These are phyloP conservation scores for Talaromyces stipitatus DNA, from an alignment of 495 filamentous ascomycete species.

Conservation along the genomic window DNA sequence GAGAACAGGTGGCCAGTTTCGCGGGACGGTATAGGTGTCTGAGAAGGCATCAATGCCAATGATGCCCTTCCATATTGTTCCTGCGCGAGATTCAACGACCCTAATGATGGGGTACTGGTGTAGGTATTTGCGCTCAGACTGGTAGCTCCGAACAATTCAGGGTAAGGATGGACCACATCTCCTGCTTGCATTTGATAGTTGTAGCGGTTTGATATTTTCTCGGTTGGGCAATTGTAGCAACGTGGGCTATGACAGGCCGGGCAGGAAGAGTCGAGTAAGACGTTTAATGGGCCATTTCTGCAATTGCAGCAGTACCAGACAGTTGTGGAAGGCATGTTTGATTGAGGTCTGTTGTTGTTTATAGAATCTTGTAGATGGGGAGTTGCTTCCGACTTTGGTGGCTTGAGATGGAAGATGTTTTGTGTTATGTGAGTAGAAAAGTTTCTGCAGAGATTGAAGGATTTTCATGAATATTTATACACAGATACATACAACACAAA, in stretches of 20 bases:
- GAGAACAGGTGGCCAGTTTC: slow-evolving; percentile 6
- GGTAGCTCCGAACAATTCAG: slow-evolving; percentile 1
- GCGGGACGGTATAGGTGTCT: background rate
- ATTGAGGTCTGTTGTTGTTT: background rate
- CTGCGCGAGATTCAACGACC: background rate
- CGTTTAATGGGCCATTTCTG: slow-evolving; percentile 23
- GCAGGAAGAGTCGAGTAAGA: slow-evolving; percentile 17
- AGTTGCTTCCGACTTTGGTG: background rate
- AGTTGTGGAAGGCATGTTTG: slow-evolving; percentile 4
- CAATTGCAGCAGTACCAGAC: slow-evolving; percentile 30
- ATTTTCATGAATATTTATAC: background rate
- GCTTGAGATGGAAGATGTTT: background rate
- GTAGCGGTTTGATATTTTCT: slow-evolving; percentile 10
- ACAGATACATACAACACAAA: background rate
- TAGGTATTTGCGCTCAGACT: background rate
- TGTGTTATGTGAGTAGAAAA: background rate
- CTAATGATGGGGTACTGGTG: slow-evolving; percentile 2
- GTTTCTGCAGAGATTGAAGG: background rate
- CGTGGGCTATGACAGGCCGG: slow-evolving; percentile 14
- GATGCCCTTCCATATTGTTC: background rate
- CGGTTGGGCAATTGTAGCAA: slow-evolving; percentile 14
- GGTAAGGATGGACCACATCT: background rate
- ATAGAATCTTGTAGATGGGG: background rate
- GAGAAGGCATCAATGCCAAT: background rate
- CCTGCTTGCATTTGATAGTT: slow-evolving; percentile 1